Evolutionary conservation across 2,329 filamentous ascomycete genomes (phyloP).

Genomic region (Phialophora macrospora): DNA sequence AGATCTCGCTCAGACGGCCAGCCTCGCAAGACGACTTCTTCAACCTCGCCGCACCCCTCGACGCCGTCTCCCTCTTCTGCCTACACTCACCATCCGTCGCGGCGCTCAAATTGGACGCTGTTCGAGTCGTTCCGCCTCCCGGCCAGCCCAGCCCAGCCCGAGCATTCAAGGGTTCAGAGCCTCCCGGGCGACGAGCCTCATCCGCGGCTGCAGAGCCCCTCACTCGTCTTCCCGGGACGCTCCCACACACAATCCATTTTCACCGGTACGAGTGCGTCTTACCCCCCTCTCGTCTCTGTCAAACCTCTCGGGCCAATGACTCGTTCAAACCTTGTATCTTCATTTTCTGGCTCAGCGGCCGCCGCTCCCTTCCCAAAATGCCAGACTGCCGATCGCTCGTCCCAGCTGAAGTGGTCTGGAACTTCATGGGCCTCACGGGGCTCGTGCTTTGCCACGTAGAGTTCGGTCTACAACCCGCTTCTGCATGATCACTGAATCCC

Average conservation of each 20-base stretch:
- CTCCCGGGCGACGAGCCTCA: slow-evolving; percentile 2
- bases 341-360: slow-evolving; percentile 1
- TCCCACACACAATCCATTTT: background rate
- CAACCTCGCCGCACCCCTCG: background rate
- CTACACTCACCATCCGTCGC: background rate
- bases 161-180: background rate
- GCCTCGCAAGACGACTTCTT: slow-evolving; percentile 5
- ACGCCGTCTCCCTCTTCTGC: background rate
- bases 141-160: background rate
- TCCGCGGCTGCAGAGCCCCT: slow-evolving; percentile 11
- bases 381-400: background rate
- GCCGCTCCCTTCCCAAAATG: slow-evolving; percentile 2
- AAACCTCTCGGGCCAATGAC: background rate
- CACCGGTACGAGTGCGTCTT: slow-evolving; percentile 12
- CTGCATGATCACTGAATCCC: slow-evolving; percentile 9
- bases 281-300: slow-evolving; percentile 6
- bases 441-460: background rate
- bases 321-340: slow-evolving; percentile 2
- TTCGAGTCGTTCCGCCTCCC: background rate
- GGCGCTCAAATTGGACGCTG: background rate
- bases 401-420: slow-evolving; percentile 13
- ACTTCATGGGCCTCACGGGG: background rate
- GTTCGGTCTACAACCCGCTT: background rate
- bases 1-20: background rate
- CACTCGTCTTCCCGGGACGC: background rate